Evolutionary conservation across 2,329 filamentous ascomycete genomes (phyloP), one percentile per base, ranked within the genome.

Genomic region (Thelonectria discophora): DNA sequence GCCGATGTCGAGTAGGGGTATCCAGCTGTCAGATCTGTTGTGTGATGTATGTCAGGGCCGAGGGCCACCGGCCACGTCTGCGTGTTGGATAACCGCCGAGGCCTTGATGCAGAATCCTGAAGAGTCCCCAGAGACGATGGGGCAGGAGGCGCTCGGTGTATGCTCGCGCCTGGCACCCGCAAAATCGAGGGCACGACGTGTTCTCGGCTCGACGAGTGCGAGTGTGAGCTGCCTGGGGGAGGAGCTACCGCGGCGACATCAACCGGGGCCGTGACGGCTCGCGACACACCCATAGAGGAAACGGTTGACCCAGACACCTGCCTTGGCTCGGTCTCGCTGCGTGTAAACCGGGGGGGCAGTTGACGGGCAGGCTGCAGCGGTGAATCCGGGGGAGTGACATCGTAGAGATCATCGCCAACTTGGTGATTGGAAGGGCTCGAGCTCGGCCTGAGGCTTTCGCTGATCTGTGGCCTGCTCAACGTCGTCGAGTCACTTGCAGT

Each of bases 41-140:
- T 62, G 17, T 54, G 60, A 13, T 58, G 47, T 48, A 69, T 63
- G 51, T 74, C 70, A 13, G 69, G 55, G 17, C 69, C 58, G 13
- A 73, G 72, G 18, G 66, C 72, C 17, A 74, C 76, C 21, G 84
- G 83, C 84, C 84, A 86, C 9, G 83, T 85, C 64, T 73, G 75
- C 12, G 72, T 68, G 57, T 76, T 78, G 17, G 76, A 77, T 27
- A 76, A 48, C 17, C 74, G 72, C 62, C 69, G 74, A 37, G 55
- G 59, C 58, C 63, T 65, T 32, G 71, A 55, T 51, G 65, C 71
- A 6, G 51, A 40, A 34, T 60, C 10, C n/a, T 58, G 62, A 15
- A 49, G 30, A 15, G 71, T 39, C n/a, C 57, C 61, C 11, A 46
- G 24, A 15, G 71, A 37, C 54, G 73, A 53, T 53, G 69, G 62